phyloP scores from a whole-genome alignment of 345 rosid genomes.

The Conringia planisiliqua region DNA sequence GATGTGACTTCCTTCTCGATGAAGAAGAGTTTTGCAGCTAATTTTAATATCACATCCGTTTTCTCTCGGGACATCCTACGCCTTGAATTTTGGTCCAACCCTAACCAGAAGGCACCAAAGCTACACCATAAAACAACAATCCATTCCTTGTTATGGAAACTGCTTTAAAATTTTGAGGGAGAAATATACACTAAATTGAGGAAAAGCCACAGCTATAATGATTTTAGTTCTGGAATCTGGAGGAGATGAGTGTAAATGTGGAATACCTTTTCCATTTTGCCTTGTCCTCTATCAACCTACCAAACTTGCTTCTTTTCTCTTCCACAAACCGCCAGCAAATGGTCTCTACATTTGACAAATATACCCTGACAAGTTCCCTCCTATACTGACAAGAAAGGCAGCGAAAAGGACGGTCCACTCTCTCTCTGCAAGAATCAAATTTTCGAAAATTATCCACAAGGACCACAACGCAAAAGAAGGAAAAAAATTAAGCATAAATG shows the following conservation, averaged over 20 bases:
- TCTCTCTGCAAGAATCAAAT: constrained; percentile 54
- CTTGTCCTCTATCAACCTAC: constrained; percentile 72
- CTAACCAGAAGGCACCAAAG: constrained; percentile 81
- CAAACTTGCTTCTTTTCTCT: constrained; percentile 69
- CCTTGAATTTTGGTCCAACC: constrained; percentile 66
- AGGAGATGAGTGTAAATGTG: neutral
- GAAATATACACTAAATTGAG: neutral
- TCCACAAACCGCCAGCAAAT: constrained; percentile 83
- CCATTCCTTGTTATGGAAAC: neutral
- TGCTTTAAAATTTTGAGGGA: neutral
- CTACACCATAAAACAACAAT: constrained; percentile 43
- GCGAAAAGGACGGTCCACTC: constrained; percentile 84
- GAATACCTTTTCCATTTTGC: constrained; percentile 83
- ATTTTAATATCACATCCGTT: constrained; percentile 70
- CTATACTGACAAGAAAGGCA: constrained; percentile 85
- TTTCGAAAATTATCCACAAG: neutral
- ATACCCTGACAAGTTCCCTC: constrained; percentile 91
- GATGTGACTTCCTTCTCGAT: constrained; percentile 92
- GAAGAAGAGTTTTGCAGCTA: constrained; percentile 85
- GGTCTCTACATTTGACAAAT: constrained; percentile 83
- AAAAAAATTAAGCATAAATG: neutral
- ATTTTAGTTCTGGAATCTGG: constrained; percentile 3
- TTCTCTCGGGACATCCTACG: constrained; percentile 79
- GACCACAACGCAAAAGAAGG: neutral
- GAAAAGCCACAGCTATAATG: neutral